Base-by-base conservation (phyloP, 176 grass and related monocot genomes). In the Musa acuminata region DNA sequence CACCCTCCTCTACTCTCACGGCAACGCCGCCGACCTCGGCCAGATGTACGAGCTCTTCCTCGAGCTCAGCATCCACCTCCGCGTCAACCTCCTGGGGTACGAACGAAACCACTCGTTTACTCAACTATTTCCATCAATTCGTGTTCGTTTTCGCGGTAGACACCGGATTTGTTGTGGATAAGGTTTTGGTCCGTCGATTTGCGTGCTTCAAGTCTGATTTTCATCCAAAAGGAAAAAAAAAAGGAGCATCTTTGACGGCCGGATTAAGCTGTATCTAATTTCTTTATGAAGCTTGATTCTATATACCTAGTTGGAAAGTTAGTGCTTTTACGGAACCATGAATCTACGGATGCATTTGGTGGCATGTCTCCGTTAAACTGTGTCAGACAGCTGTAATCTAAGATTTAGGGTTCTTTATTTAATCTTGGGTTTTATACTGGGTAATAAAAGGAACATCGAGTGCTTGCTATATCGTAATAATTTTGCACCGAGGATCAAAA, bases 41-140 rank as follows among this genome's bases (percentile, higher is more conserved):
- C 89, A 96, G 80, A 89, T 96, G 67, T 92, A 86, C 87, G 89
- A 96, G 78, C 89, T 96, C 78, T 92, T 96, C 79, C 75, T 96
- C n/a, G 84, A 96, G 73, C 92, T 96, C 71, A 86, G 85, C 76
- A 84, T 96, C 81, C 90, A 92, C 80, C 92, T 96, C 69, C 78
- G 89, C 83, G 92, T 89, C 69, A 96, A 96, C 82, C 78, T 96
- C 58, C 59, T 96, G 51, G 92, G 89, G 92, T 96, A 80, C 64
- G 64, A 19, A 14, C 23, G 20, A 3, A 14, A 14, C 53, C 23
- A 14, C 24, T 52, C 72, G 1, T 57, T 29, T 13, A 49, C 72
- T 57, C 23, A 57, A 27, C 11, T 57, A 11, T 74, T 29, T 74
- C 12, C 24, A 54, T 48, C 52, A 20, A 13, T 52, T 17, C 16